Evolutionary conservation across 2,329 filamentous ascomycete genomes (phyloP).

Genomic region (Scedosporium apiospermum): DNA sequence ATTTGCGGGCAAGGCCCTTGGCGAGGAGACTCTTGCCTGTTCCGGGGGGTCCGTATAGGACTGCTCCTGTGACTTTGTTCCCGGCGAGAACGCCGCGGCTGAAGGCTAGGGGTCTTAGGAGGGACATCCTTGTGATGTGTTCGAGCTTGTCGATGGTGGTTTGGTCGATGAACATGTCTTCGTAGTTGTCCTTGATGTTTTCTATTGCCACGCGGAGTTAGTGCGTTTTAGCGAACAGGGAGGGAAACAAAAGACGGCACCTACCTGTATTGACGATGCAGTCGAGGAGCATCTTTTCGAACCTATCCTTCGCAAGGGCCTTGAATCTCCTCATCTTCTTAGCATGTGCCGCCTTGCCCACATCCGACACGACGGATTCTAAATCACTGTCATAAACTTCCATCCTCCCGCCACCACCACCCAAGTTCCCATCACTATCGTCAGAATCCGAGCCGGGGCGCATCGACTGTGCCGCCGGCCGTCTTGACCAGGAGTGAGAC

Average conservation of each 20-base stretch:
- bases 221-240: too few relatives aligned
- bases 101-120: constrained; percentile 8
- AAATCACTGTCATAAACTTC: not conserved
- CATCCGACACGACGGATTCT: not conserved
- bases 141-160: constrained; percentile 1
- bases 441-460: not conserved
- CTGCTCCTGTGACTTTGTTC: constrained; percentile 52
- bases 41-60: constrained; percentile 89
- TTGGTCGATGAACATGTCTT: constrained; percentile 1
- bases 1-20: constrained; percentile 95
- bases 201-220: not conserved
- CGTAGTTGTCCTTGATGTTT: not conserved
- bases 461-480: not conserved
- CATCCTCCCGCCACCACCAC: not conserved
- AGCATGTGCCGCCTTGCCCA: not conserved
- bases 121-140: not conserved
- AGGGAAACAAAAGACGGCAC: not conserved
- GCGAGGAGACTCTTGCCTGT: constrained; percentile 96
- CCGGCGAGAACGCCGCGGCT: constrained; percentile 12
- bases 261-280: constrained; percentile 4
- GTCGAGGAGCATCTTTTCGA: constrained; percentile 3
- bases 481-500: not conserved
- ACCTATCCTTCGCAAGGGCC: not conserved
- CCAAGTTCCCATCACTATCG: not conserved
- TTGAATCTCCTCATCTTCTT: constrained; percentile 1